Conservation (phyloP, 73 alveolate genomes). For the Halteria grandinella region DNA sequence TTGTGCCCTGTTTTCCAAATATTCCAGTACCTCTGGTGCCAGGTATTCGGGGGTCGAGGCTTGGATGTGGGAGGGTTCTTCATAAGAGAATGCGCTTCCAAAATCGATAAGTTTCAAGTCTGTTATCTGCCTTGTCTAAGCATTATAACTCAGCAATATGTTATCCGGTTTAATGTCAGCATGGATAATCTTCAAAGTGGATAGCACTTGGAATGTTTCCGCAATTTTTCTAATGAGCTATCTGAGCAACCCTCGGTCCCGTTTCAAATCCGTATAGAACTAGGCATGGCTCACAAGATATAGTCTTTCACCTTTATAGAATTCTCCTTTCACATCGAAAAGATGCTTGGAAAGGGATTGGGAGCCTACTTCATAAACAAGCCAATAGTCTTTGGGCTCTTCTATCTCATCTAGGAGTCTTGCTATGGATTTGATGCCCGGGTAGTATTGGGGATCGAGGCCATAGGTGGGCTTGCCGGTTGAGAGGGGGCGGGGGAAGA, state of each 20-base stretch:
- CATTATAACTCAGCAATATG: constrained; percentile 58
- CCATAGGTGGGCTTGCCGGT: constrained; percentile 36
- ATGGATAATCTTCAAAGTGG: constrained; percentile 65
- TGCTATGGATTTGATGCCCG: constrained; percentile 62
- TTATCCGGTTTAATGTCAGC: constrained; percentile 87
- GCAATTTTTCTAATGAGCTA: constrained; percentile 39
- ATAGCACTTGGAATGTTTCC: constrained; percentile 62
- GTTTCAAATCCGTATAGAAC: constrained; percentile 48
- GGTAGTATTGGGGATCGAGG: constrained; percentile 13
- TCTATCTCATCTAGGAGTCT: constrained; percentile 56
- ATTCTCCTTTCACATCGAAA: constrained; percentile 77
- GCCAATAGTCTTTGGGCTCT: constrained; percentile 66
- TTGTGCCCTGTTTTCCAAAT: constrained; percentile 43
- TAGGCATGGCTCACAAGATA: constrained; percentile 54
- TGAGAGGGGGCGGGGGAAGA: constrained; percentile 10
- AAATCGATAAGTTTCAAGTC: constrained; percentile 74
- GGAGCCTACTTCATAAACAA: constrained; percentile 74
- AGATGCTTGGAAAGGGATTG: constrained; percentile 60
- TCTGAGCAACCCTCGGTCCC: constrained; percentile 27
- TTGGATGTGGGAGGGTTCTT: constrained; percentile 27
- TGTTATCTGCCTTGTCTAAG: constrained; percentile 18
- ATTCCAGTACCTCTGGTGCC: constrained; percentile 66
- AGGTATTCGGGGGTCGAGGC: constrained; percentile 82
- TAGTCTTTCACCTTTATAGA: constrained; percentile 67
- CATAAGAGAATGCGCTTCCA: constrained; percentile 72